These are phyloP conservation scores for Picea engelmannii DNA, from an alignment of 83 land plant genomes.

Conservation along the genomic window DNA sequence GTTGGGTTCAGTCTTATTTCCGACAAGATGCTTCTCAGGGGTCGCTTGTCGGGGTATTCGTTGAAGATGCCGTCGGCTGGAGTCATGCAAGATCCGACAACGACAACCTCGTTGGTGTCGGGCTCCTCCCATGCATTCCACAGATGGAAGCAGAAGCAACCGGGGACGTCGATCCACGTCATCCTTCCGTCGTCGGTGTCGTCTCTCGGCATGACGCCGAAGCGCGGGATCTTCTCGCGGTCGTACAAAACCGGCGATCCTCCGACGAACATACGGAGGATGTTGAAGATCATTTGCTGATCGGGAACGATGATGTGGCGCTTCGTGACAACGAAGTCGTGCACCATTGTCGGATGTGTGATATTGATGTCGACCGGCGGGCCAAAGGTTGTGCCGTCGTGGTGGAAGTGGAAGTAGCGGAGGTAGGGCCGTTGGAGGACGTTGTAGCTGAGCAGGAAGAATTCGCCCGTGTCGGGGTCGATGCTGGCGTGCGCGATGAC, in stretches of 20 bases:
- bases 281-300: conserved; percentile 47
- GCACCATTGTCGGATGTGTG: conserved; percentile 44
- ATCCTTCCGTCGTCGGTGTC: conserved; percentile 24
- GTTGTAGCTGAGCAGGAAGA: conserved; percentile 57
- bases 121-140: conserved; percentile 63
- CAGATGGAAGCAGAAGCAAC: conserved; percentile 57
- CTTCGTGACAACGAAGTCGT: conserved; percentile 56
- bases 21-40: conserved; percentile 26
- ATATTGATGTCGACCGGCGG: conserved; percentile 29
- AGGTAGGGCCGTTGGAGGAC: conserved; percentile 33
- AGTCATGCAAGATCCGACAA: conserved; percentile 51
- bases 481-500: conserved; percentile 60
- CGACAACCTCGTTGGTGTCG: conserved; percentile 18
- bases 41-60: neutral
- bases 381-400: conserved; percentile 6
- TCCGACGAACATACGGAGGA: conserved; percentile 29
- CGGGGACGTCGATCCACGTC: conserved; percentile 50
- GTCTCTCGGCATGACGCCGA: conserved; percentile 41
- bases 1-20: conserved; percentile 38
- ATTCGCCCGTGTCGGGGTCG: conserved; percentile 52
- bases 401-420: conserved; percentile 27
- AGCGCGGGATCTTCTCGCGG: conserved; percentile 30
- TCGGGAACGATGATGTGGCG: conserved; percentile 36
- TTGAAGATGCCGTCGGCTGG: conserved; percentile 44
- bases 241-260: conserved; percentile 39